phyloP scores from a whole-genome alignment of 2,329 filamentous ascomycete genomes.

The Xylariaceae sp. region DNA sequence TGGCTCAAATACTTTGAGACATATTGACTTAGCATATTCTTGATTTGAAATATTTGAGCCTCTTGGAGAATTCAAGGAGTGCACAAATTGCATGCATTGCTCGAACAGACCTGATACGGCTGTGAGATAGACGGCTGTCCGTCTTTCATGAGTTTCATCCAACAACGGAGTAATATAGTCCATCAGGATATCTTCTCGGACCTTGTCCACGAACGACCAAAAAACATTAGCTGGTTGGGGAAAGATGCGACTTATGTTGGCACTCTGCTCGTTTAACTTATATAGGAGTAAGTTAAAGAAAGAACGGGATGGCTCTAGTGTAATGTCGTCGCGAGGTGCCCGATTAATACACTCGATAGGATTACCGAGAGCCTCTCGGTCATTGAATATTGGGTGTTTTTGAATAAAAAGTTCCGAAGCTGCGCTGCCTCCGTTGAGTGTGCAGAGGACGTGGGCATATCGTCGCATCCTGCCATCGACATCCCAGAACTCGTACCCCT shows the following conservation, averaged over 20 bases:
- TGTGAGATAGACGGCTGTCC: constrained; percentile 72
- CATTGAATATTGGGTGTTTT: constrained; percentile 77
- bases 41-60: constrained; percentile 56
- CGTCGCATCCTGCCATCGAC: constrained; percentile 82
- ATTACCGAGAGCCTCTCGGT: constrained; percentile 64
- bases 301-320: constrained; percentile 69
- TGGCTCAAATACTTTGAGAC: constrained; percentile 75
- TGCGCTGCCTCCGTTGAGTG: constrained; percentile 72
- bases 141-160: constrained; percentile 76
- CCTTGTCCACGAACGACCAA: constrained; percentile 71
- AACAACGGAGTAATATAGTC: constrained; percentile 83
- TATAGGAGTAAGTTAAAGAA: constrained; percentile 73
- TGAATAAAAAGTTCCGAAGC: constrained; percentile 82
- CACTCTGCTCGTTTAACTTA: constrained; percentile 77
- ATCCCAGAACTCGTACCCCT: constrained; percentile 84
- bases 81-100: constrained; percentile 73
- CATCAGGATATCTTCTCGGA: constrained; percentile 76
- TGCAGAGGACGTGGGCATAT: constrained; percentile 80
- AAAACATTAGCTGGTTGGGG: constrained; percentile 65
- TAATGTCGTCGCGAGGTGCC: constrained; percentile 59
- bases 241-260: constrained; percentile 78
- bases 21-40: constrained; percentile 60
- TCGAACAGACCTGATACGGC: constrained; percentile 84
- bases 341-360: constrained; percentile 77
- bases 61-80: constrained; percentile 62